These are phyloP conservation scores for Rhynchosporium agropyri DNA, from an alignment of 2,329 filamentous ascomycete species.

Conservation along the genomic window DNA sequence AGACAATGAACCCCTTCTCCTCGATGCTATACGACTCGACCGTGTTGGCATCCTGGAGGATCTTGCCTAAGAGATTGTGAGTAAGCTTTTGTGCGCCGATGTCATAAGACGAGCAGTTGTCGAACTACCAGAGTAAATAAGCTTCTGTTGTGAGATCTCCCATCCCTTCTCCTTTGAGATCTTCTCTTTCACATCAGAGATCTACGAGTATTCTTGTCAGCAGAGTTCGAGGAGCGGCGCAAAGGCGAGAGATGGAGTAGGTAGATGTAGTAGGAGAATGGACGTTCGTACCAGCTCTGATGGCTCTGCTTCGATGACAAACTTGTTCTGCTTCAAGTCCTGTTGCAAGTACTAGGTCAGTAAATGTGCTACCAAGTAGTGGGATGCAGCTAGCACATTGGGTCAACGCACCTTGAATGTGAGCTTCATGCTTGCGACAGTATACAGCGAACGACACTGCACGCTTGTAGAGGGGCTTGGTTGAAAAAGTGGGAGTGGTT, in stretches of 20 bases:
- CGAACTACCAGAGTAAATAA: conserved; percentile 89
- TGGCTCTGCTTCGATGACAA: conserved; percentile 92
- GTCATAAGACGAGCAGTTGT: not conserved
- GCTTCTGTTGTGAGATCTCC: conserved; percentile 87
- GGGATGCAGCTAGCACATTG: conserved; percentile 25
- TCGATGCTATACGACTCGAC: conserved; percentile 98
- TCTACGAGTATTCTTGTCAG: conserved; percentile 53
- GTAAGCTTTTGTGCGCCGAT: conserved; percentile 23
- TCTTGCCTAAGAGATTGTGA: conserved; percentile 72
- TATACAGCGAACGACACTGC: conserved; percentile 21
- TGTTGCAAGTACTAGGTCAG: conserved; percentile 46
- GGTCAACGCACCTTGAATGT: conserved; percentile 64
- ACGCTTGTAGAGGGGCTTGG: not conserved
- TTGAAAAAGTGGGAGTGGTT: not conserved
- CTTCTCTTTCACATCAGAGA: conserved; percentile 89
- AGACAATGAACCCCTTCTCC: conserved; percentile 99
- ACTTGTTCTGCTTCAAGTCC: conserved; percentile 99
- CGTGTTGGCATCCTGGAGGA: conserved; percentile 95
- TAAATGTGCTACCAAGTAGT: conserved; percentile 32
- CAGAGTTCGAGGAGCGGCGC: not conserved
- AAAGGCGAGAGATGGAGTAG: not conserved
- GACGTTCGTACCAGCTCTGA: conserved; percentile 75
- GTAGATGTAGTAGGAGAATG: conserved; percentile 7
- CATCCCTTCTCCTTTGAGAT: conserved; percentile 92
- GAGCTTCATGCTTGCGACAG: conserved; percentile 63